phyloP scores from a whole-genome alignment of 192 early-diverging fungal genomes.

The Backusella psychrophila region DNA sequence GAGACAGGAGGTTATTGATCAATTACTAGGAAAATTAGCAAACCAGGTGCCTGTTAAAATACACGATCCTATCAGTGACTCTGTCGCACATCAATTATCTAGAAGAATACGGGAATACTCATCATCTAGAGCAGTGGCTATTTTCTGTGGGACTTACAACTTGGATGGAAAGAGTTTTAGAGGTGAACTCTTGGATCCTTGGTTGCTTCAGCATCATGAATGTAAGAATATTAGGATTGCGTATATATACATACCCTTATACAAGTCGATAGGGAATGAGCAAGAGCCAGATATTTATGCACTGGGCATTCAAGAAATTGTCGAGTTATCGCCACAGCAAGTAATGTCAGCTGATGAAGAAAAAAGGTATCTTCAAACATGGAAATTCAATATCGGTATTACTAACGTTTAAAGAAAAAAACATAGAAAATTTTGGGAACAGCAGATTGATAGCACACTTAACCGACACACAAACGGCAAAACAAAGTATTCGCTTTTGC shows the following conservation, averaged over 20 bases:
- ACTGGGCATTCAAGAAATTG: slow-evolving; percentile 95
- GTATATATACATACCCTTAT: neutral
- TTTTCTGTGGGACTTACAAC: slow-evolving; percentile 90
- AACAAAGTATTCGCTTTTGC: slow-evolving; percentile 72
- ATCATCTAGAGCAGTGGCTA: slow-evolving; percentile 49
- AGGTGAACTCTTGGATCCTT: slow-evolving; percentile 61
- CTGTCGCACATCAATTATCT: slow-evolving; percentile 29
- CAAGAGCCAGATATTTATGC: slow-evolving; percentile 76
- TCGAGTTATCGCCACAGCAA: slow-evolving; percentile 76
- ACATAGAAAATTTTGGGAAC: slow-evolving; percentile 44
- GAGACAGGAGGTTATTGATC: slow-evolving; percentile 93
- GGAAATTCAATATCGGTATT: neutral
- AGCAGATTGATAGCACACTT: slow-evolving; percentile 46
- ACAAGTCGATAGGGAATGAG: neutral
- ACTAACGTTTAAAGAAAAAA: neutral
- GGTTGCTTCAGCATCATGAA: slow-evolving; percentile 54
- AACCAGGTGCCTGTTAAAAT: slow-evolving; percentile 43
- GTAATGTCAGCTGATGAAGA: slow-evolving; percentile 63
- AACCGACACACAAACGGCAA: slow-evolving; percentile 33
- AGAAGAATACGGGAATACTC: slow-evolving; percentile 58
- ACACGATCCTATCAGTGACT: slow-evolving; percentile 55
- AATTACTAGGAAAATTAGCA: slow-evolving; percentile 64
- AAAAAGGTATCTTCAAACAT: slow-evolving; percentile 46
- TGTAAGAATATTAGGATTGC: slow-evolving; percentile 19
- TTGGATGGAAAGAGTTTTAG: slow-evolving; percentile 77